Base-by-base conservation (phyloP, 257 asterid species). In the Solanum peruvianum region DNA sequence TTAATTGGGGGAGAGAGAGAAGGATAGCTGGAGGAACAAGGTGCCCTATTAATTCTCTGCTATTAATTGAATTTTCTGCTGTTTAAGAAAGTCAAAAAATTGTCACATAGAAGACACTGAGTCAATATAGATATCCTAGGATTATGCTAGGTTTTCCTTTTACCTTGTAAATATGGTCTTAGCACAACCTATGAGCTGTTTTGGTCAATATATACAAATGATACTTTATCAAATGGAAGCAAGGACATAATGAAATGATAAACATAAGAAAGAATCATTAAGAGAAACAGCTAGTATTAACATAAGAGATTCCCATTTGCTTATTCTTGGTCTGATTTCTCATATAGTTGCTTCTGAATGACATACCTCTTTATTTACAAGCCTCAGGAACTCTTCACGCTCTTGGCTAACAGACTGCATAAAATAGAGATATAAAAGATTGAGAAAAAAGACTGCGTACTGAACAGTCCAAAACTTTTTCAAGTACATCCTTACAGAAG, bases 331-430 rank as follows among this genome's bases (percentile, higher is more conserved):
- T 80, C 85, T 49, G 85, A 9, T 45, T 78, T 47, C 82, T 33
- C 49, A 27, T 62, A 67, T 60, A 83, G 71, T 80, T 62, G 85
- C 67, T 45, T 80, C 44, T 45, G 4, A 80, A 47, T 15, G 69
- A 62, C 76, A 49, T 95, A 96, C 99, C 99, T 96, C 99, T 90
- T 91, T 92, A 87, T 94, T 96, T 88, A 96, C 98, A 86, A 96
- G 98, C 88, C 96, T 95, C 89, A 96, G 87, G 90, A 96, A 96
- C 89, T 92, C 96, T 89, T 95, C 98, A 44, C 98, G 95, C 93
- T 95, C 98, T 86, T 93, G 93, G 94, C 98, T 94, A 92, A 96
- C 97, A 20, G 98, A 95, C 98, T 96, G 95, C 92, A 89, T 23
- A 85, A 82, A 82, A 72, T 67, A 80, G 18, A 71, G 29, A 49